Evolutionary conservation across 176 grass and related monocot genomes (phyloP).

Genomic region (Carex cristatella): DNA sequence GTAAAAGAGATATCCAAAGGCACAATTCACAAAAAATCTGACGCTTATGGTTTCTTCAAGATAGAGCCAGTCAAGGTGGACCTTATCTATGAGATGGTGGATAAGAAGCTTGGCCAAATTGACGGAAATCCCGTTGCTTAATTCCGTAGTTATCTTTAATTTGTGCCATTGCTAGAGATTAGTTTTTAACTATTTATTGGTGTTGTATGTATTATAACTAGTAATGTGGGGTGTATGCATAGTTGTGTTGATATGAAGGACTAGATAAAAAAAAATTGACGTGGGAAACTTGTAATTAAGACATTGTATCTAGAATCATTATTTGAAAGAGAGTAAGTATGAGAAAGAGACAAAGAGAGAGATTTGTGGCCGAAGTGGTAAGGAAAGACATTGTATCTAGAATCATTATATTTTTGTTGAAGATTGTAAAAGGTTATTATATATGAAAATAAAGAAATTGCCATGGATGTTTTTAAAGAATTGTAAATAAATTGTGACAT

Average conservation of each 20-base stretch:
- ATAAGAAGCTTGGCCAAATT: slow-evolving; percentile 70
- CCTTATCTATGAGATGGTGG: slow-evolving; percentile 75
- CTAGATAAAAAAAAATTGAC: background rate
- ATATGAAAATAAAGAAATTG: too few relatives aligned
- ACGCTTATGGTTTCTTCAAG: slow-evolving; percentile 77
- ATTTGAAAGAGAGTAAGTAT: too few relatives aligned
- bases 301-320: too few relatives aligned
- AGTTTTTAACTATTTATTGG: background rate
- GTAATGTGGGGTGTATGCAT: background rate
- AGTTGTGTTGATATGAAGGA: background rate
- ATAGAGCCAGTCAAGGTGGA: slow-evolving; percentile 79
- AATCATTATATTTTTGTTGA: too few relatives aligned
- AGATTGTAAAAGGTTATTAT: too few relatives aligned
- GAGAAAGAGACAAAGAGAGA: too few relatives aligned
- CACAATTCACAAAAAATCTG: slow-evolving; percentile 68
- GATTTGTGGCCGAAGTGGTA: too few relatives aligned
- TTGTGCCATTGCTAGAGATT: background rate
- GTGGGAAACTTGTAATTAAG: background rate
- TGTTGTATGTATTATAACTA: slow-evolving; percentile 10
- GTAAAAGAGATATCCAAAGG: slow-evolving; percentile 87
- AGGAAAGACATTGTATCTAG: too few relatives aligned
- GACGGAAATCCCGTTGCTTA: slow-evolving; percentile 48
- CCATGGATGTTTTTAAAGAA: too few relatives aligned
- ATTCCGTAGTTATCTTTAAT: background rate
- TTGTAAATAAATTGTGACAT: too few relatives aligned